Percentiles rank a stretch among this genome's conserved stretches.
Evolutionary conservation across 1,284 basidiomycete species (phyloP).

Genomic region (Agaricales sp.): DNA sequence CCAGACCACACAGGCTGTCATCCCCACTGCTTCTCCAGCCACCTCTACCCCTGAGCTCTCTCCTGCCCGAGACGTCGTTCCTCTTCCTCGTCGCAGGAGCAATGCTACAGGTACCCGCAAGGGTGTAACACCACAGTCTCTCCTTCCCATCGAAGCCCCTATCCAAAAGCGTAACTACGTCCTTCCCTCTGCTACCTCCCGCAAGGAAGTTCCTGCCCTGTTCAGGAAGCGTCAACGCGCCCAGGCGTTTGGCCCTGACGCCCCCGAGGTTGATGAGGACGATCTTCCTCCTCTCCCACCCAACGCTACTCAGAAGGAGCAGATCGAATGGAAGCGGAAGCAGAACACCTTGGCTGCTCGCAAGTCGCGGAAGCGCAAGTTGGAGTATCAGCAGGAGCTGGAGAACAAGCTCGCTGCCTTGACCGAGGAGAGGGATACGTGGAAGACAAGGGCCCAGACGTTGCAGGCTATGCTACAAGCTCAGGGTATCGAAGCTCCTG

Average conservation of each 20-base stretch:
- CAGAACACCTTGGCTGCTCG: conserved; percentile 77
- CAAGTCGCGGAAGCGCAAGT: conserved; percentile 65
- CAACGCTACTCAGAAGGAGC: conserved; percentile 40
- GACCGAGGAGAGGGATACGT: conserved; percentile 41
- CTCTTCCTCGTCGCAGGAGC: neutral
- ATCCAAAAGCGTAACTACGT: conserved; percentile 48
- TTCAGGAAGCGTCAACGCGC: conserved; percentile 46
- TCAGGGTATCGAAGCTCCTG: conserved; percentile 32
- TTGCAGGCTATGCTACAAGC: conserved; percentile 35
- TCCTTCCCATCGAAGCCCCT: conserved; percentile 46
- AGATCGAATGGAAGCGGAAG: conserved; percentile 68
- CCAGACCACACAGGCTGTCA: conserved; percentile 12
- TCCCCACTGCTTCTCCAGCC: conserved; percentile 29
- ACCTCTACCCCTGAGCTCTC: conserved; percentile 20
- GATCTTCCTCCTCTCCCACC: conserved; percentile 22
- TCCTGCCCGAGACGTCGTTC: neutral
- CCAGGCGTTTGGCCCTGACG: too few relatives aligned
- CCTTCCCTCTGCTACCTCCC: conserved; percentile 45
- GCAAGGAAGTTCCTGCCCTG: conserved; percentile 42
- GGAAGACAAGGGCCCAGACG: conserved; percentile 43
- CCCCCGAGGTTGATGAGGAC: conserved; percentile 35
- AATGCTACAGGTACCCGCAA: conserved; percentile 41
- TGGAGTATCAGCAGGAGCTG: conserved; percentile 57
- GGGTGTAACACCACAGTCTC: conserved; percentile 36
- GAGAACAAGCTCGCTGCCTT: conserved; percentile 40